Conservation (phyloP, 345 rosid genomes). For the Eucalyptus polyanthemos region DNA sequence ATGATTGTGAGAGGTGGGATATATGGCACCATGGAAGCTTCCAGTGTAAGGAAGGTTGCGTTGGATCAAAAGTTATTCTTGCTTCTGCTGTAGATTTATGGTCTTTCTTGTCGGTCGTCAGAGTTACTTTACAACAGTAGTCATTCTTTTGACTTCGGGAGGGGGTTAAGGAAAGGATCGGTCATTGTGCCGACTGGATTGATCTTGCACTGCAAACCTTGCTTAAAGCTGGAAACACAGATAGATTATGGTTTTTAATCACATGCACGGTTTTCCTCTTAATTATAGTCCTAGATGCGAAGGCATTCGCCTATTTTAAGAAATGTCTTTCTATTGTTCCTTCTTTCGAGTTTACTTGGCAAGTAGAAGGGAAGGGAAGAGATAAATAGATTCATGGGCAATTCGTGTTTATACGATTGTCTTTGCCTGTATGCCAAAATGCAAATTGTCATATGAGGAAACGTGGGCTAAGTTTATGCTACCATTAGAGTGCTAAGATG, state of each 20-base stretch:
- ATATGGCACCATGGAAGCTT: background rate
- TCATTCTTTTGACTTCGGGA: background rate
- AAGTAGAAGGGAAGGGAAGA: background rate
- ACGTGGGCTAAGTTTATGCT: background rate
- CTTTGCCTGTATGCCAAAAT: background rate
- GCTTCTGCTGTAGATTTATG: background rate
- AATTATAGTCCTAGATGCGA: background rate
- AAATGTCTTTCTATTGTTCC: background rate
- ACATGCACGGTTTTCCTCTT: background rate
- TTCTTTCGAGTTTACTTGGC: background rate
- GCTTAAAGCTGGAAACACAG: background rate
- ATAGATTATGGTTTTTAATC: background rate
- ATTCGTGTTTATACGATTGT: background rate
- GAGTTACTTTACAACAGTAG: background rate
- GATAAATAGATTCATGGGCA: background rate
- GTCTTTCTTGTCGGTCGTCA: background rate
- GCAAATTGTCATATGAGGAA: background rate
- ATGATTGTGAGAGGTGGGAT: background rate
- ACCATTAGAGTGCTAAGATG: background rate
- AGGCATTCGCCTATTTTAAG: background rate
- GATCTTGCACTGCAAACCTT: background rate
- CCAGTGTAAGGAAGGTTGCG: background rate
- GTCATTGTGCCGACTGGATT: background rate
- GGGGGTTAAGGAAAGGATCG: background rate
- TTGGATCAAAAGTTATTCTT: background rate